phyloP scores from a whole-genome alignment of 2,329 filamentous ascomycete genomes.

The Trichoderma afroharzianum region DNA sequence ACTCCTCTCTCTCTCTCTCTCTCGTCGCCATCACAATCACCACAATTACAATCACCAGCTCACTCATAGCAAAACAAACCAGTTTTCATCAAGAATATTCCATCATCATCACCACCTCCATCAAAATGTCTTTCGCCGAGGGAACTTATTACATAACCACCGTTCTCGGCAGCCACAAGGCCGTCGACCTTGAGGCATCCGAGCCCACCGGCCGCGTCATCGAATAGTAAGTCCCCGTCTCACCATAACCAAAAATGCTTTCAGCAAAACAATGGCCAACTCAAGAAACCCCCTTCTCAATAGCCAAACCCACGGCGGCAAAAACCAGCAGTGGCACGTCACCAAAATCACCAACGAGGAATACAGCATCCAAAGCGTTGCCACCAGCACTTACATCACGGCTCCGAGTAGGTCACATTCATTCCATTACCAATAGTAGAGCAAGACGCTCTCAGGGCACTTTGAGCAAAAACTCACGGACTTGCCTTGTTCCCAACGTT shows the following conservation, averaged over 20 bases:
- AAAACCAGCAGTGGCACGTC: conserved; percentile 7
- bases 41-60: background rate
- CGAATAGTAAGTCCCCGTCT: background rate
- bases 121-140: conserved; percentile 1
- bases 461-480: background rate
- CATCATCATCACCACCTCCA: background rate
- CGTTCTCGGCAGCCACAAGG: background rate
- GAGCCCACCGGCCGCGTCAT: conserved; percentile 2
- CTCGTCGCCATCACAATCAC: background rate
- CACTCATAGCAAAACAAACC: background rate
- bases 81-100: background rate
- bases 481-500: background rate
- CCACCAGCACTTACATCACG: background rate
- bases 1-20: background rate
- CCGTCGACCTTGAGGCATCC: background rate
- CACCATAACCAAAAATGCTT: background rate
- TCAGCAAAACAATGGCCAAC: background rate
- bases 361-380: conserved; percentile 1
- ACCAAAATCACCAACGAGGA: background rate
- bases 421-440: background rate
- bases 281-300: background rate
- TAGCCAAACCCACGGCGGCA: background rate
- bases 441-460: background rate
- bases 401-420: background rate
- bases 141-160: background rate